Conservation (phyloP, 2,329 filamentous ascomycete species). For the Paraphoma sp. region DNA sequence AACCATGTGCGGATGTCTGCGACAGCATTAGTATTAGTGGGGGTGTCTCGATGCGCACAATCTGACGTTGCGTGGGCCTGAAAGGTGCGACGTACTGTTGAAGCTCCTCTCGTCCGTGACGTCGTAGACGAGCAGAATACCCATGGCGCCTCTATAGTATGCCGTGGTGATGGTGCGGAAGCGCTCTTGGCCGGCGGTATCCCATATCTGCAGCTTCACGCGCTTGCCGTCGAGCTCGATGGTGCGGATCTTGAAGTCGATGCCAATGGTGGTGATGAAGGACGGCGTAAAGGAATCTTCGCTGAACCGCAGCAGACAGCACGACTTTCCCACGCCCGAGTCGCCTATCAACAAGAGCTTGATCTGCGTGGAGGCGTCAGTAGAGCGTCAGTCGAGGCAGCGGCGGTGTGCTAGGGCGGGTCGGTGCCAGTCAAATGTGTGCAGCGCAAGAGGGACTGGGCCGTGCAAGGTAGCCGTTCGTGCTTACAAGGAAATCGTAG, state of each 20-base stretch:
- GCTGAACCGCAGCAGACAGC: slow-evolving; percentile 94
- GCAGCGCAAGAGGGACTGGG: too few relatives aligned
- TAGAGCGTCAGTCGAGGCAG: background rate
- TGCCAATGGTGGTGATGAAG: slow-evolving; percentile 98
- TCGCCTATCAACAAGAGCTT: slow-evolving; percentile 96
- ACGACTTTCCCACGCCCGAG: slow-evolving; percentile 96
- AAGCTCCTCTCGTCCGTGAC: slow-evolving; percentile 96
- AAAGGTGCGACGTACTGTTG: slow-evolving; percentile 71
- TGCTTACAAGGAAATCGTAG: slow-evolving; percentile 94
- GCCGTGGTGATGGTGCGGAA: slow-evolving; percentile 99
- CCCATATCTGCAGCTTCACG: slow-evolving; percentile 99
- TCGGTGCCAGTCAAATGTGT: too few relatives aligned
- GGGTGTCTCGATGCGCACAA: background rate
- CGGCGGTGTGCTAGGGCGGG: background rate
- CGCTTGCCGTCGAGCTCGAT: slow-evolving; percentile 99
- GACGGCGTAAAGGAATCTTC: slow-evolving; percentile 97
- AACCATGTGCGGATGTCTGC: slow-evolving; percentile 99
- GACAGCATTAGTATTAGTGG: slow-evolving; percentile 17
- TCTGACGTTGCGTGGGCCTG: background rate
- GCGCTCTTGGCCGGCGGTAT: slow-evolving; percentile 96
- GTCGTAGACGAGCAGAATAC: slow-evolving; percentile 96
- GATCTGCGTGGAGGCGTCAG: slow-evolving; percentile 66
- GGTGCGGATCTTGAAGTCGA: slow-evolving; percentile 99
- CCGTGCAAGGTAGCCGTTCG: too few relatives aligned
- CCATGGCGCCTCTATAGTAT: slow-evolving; percentile 98